Evolutionary conservation across 2,329 filamentous ascomycete genomes (phyloP).

Genomic region (Didymella glomerata): DNA sequence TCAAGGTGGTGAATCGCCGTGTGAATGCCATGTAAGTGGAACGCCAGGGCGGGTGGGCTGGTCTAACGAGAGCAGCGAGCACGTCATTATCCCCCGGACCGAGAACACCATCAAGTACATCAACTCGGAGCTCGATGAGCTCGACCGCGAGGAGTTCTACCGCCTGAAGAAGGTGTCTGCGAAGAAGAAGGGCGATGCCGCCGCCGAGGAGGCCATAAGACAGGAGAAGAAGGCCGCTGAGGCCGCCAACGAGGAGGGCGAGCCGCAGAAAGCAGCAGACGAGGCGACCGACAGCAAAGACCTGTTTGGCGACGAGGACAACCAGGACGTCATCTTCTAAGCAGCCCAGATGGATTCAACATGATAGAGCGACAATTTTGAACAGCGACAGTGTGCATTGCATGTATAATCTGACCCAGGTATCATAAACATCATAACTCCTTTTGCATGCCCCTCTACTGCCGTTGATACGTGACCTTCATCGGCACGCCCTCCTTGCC

Average conservation of each 20-base stretch:
- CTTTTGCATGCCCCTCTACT: conserved; percentile 59
- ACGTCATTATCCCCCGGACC: conserved; percentile 96
- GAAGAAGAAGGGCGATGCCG: conserved; percentile 67
- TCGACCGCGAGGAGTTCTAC: conserved; percentile 98
- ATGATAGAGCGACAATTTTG: conserved; percentile 2
- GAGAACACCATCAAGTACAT: conserved; percentile 99
- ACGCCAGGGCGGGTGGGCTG: not conserved
- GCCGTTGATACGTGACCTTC: conserved; percentile 95
- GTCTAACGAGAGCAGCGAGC: conserved; percentile 65
- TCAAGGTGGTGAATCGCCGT: conserved; percentile 98
- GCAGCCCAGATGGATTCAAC: not conserved
- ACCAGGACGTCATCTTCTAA: conserved; percentile 88
- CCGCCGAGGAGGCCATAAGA: conserved; percentile 48
- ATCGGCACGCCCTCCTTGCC: conserved; percentile 78
- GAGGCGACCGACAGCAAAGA: conserved; percentile 63
- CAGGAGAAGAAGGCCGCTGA: conserved; percentile 49
- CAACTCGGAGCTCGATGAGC: conserved; percentile 96
- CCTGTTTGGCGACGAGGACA: conserved; percentile 77
- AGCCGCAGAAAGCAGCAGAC: conserved; percentile 30
- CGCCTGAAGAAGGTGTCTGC: conserved; percentile 90
- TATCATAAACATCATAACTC: conserved; percentile 33
- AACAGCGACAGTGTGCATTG: not conserved
- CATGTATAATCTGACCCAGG: conserved; percentile 1
- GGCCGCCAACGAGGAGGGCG: conserved; percentile 6
- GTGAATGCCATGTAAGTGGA: conserved; percentile 87